Evolutionary conservation across 108 stramenopile species (phyloP).

Genomic region (Bacterosira constricta): DNA sequence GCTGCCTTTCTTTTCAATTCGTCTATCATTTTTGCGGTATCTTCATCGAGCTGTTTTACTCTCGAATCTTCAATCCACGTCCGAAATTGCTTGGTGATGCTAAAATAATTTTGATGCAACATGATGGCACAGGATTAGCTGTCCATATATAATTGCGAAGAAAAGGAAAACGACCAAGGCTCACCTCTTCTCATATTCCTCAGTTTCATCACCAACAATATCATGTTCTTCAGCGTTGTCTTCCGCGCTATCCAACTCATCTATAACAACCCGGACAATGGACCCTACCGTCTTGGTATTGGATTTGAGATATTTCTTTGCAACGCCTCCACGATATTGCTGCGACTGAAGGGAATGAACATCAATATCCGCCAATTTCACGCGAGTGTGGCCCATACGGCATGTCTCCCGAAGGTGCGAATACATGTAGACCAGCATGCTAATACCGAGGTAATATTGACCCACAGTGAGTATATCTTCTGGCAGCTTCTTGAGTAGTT

Average conservation of each 20-base stretch:
- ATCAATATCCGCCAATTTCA: conserved; percentile 12
- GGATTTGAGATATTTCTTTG: background rate
- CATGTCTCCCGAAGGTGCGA: conserved; percentile 17
- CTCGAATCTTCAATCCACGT: conserved; percentile 28
- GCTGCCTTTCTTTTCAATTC: conserved; percentile 20
- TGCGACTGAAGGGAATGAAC: conserved; percentile 11
- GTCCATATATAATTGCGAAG: background rate
- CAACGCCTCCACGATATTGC: background rate
- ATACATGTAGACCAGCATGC: conserved; percentile 32
- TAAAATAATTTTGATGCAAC: background rate
- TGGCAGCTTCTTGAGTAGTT: background rate
- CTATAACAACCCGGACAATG: conserved; percentile 20
- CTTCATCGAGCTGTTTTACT: conserved; percentile 17
- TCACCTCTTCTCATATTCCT: conserved; percentile 20
- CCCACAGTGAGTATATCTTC: conserved; percentile 24
- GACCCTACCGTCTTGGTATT: conserved; percentile 24
- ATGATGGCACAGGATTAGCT: background rate
- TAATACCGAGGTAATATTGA: conserved; percentile 21
- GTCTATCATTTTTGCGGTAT: conserved; percentile 6
- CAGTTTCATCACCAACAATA: background rate
- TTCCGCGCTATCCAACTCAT: conserved; percentile 6
- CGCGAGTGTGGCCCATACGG: conserved; percentile 9
- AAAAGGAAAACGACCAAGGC: background rate
- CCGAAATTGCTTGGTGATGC: conserved; percentile 8
- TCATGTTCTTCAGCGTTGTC: conserved; percentile 18